Conservation (phyloP, 1,284 basidiomycete genomes). For the Boletellus deceptivus region DNA sequence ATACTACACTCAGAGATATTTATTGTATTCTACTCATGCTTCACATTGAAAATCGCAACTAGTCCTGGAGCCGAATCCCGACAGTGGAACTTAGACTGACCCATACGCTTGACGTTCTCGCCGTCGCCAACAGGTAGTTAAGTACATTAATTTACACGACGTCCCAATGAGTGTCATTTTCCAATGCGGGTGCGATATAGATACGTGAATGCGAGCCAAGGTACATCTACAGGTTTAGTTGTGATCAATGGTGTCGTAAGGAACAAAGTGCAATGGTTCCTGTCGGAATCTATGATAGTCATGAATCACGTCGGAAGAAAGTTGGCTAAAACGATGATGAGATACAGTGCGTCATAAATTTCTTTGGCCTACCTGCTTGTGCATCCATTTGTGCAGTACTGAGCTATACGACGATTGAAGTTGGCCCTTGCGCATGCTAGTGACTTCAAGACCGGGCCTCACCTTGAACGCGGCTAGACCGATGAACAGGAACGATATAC, state of each 20-base stretch:
- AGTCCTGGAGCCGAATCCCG: slow-evolving; percentile 8
- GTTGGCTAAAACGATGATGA: slow-evolving; percentile 34
- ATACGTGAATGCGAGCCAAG: slow-evolving; percentile 28
- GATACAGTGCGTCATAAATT: slow-evolving; percentile 2
- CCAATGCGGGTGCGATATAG: slow-evolving; percentile 31
- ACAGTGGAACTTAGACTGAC: background rate
- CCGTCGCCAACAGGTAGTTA: slow-evolving; percentile 23
- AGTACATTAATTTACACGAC: slow-evolving; percentile 31
- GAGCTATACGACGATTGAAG: slow-evolving; percentile 36
- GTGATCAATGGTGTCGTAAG: slow-evolving; percentile 14
- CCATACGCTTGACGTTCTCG: background rate
- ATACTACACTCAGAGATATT: slow-evolving; percentile 11
- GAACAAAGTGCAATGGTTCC: slow-evolving; percentile 5
- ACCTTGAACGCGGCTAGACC: slow-evolving; percentile 78
- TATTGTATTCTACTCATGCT: slow-evolving; percentile 28
- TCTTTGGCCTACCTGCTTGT: slow-evolving; percentile 49
- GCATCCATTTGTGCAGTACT: slow-evolving; percentile 52
- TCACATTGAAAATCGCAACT: slow-evolving; percentile 10
- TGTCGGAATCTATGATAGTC: background rate
- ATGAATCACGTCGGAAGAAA: slow-evolving; percentile 36
- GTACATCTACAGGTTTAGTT: slow-evolving; percentile 26
- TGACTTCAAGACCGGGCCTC: slow-evolving; percentile 3
- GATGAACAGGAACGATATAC: slow-evolving; percentile 68
- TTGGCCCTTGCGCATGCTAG: background rate
- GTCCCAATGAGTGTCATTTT: slow-evolving; percentile 23